A percentile compares a stretch with the other conserved stretches of the same genome.
Evolutionary conservation across 2,329 filamentous ascomycete species (phyloP).

Genomic region (Botrytis galanthina): DNA sequence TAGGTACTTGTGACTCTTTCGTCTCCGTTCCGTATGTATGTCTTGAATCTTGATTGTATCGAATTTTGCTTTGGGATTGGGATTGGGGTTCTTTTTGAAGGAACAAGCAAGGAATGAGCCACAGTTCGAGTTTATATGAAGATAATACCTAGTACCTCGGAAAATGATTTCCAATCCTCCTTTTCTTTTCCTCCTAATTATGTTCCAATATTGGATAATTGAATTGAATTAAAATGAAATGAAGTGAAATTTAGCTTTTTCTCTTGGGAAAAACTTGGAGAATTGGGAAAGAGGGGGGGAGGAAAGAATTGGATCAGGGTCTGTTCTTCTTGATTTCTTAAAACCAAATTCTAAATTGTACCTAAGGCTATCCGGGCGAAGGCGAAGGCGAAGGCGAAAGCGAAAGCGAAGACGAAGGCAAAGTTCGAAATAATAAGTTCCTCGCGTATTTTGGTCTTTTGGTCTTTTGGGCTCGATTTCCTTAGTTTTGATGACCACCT

Average conservation of each 20-base stretch:
- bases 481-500: not conserved
- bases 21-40: not conserved
- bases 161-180: not conserved
- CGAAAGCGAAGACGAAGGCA: not conserved
- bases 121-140: constrained; percentile 1
- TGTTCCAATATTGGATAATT: not conserved
- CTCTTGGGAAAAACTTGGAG: not conserved
- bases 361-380: constrained; percentile 1
- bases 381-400: not conserved
- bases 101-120: constrained; percentile 15
- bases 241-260: not conserved
- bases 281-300: not conserved
- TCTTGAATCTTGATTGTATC: not conserved
- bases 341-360: constrained; percentile 4
- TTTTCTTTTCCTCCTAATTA: not conserved
- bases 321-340: constrained; percentile 9
- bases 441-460: constrained; percentile 13
- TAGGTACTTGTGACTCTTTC: not conserved
- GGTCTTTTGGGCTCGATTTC: not conserved
- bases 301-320: not conserved
- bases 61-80: not conserved
- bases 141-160: not conserved
- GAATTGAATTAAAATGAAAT: not conserved
- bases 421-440: constrained; percentile 1
- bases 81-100: not conserved